Evolutionary conservation across 805 yeast species (phyloP), one percentile per base, ranked within the genome.

Genomic region (Myxozyma mucilagina): DNA sequence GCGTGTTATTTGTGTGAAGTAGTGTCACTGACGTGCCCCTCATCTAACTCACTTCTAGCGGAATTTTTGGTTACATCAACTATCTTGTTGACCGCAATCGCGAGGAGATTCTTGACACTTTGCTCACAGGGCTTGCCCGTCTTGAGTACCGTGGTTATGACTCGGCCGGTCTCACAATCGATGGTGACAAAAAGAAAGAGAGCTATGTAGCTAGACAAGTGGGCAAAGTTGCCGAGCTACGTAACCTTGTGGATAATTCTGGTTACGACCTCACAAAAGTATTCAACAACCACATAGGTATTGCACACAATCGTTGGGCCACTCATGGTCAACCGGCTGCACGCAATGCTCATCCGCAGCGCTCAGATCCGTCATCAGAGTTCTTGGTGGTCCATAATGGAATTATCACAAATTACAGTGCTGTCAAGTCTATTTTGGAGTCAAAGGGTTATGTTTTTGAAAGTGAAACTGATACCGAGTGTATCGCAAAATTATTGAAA

Each of bases 271-370:
- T 87, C 69, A 75, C 80, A 32, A 84, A 83, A 63, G 80, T 83
- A 18, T 91, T 90, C 72, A 86, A 84, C 69, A 84, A 87, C 74
- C 99, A 94, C 73, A 91, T 86, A 63, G 99, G 97, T 73, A 94
- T 94, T 74, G 98, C 99, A 24, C 99, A 94, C 78, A 94, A 99
- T 13, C 88, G 99, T 81, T 94, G 99, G 99, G 99, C 99, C 55
- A 94, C 99, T 42, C 99, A 94, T 76, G 99, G 99, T 76, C 89
- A 86, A 70, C 97, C 97, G 59, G 85, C 84, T 67, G 84, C 82
- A 64, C 70, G 75, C 63, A 94, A 94, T 80, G 94, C 98, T 74
- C 99, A 94, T 75, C 99, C 99, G 52, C 98, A 93, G 74, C 81
- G 92, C 67, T 90, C 97, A 0, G 99, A 90, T 74, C 82, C 83